Percentiles rank a stretch among this genome's conserved stretches.
phyloP scores from a whole-genome alignment of 805 yeast species.

The Candida morakotiae region DNA sequence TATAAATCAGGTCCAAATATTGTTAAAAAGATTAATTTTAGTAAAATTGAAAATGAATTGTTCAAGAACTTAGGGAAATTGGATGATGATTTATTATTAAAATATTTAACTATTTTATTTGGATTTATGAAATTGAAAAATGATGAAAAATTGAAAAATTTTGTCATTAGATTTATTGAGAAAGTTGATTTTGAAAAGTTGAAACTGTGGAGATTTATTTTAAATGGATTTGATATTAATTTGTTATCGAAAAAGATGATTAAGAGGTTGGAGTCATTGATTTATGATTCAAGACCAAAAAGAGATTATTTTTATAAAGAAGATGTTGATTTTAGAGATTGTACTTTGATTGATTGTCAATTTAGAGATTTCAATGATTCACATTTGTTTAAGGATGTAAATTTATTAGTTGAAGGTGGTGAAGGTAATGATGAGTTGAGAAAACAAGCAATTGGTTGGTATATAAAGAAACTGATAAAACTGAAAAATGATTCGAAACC shows the following conservation, averaged over 20 bases:
- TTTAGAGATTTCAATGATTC: conserved; percentile 62
- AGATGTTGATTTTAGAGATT: conserved; percentile 61
- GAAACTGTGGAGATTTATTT: conserved; percentile 40
- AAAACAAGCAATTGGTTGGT: conserved; percentile 19
- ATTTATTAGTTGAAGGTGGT: conserved; percentile 19
- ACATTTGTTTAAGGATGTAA: conserved; percentile 31
- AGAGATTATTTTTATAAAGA: conserved; percentile 58
- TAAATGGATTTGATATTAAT: conserved; percentile 55
- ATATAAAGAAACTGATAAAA: conserved; percentile 13
- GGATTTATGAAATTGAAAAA: conserved; percentile 15
- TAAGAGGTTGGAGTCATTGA: not conserved
- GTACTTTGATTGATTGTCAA: conserved; percentile 48
- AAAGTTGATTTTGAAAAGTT: conserved; percentile 13
- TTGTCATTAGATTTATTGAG: conserved; percentile 19
- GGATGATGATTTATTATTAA: conserved; percentile 13
- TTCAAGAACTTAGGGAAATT: conserved; percentile 15
- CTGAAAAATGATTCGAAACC: not conserved
- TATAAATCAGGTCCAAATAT: conserved; percentile 18
- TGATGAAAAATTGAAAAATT: conserved; percentile 6
- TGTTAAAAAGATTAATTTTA: conserved; percentile 17
- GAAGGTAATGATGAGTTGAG: conserved; percentile 17
- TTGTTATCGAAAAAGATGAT: not conserved
- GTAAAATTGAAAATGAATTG: conserved; percentile 22
- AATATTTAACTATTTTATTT: conserved; percentile 22
- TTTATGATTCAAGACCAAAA: conserved; percentile 29